Conservation (phyloP, 106 monocot genomes). For the Vanilla planifolia region DNA sequence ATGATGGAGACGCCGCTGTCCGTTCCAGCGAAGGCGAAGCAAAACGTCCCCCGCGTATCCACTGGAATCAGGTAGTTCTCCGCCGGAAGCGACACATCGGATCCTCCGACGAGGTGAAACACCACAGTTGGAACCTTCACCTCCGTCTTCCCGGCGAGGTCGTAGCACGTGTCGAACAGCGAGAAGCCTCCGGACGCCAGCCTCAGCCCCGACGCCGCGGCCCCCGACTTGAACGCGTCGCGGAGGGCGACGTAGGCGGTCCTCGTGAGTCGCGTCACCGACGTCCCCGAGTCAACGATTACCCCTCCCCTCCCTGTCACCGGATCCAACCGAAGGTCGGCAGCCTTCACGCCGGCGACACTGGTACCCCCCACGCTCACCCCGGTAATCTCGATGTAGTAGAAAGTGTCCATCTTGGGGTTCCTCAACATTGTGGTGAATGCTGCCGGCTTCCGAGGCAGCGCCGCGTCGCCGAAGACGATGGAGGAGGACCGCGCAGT, state of each 20-base stretch:
- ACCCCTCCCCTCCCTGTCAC: slow-evolving; percentile 63
- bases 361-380: slow-evolving; percentile 67
- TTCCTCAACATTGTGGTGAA: slow-evolving; percentile 66
- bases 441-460: slow-evolving; percentile 17
- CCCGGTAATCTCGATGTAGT: slow-evolving; percentile 63
- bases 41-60: slow-evolving; percentile 53
- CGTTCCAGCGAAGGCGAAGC: slow-evolving; percentile 73
- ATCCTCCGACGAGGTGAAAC: slow-evolving; percentile 42
- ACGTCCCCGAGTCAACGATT: slow-evolving; percentile 87
- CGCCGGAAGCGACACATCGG: slow-evolving; percentile 50
- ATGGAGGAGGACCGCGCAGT: slow-evolving; percentile 29
- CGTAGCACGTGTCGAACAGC: slow-evolving; percentile 84
- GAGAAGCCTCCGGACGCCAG: slow-evolving; percentile 39
- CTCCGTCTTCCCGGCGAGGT: slow-evolving; percentile 49
- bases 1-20: slow-evolving; percentile 64
- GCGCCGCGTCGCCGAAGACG: slow-evolving; percentile 50
- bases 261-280: slow-evolving; percentile 63
- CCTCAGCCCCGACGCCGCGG: slow-evolving; percentile 39
- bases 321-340: slow-evolving; percentile 48
- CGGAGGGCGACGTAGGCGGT: slow-evolving; percentile 55
- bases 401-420: slow-evolving; percentile 62
- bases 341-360: slow-evolving; percentile 31
- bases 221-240: slow-evolving; percentile 55
- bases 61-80: slow-evolving; percentile 86
- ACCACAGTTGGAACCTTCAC: slow-evolving; percentile 75